Base-by-base conservation (phyloP, 345 rosid genomes). In the Tarenaya hassleriana region DNA sequence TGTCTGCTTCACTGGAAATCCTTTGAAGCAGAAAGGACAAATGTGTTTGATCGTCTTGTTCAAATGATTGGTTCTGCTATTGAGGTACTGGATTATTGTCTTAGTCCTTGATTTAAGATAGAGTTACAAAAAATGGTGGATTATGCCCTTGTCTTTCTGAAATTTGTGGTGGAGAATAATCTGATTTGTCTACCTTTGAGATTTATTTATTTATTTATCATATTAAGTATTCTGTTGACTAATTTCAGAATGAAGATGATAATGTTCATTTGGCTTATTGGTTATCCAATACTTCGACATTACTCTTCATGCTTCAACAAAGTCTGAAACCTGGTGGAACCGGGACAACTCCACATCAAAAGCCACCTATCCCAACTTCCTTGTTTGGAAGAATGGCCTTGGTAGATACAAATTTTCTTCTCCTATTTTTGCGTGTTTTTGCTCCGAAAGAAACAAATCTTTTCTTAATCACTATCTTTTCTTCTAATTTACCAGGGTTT, bases 61-160 rank as follows among this genome's bases (percentile, higher is more conserved):
- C 97, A 94, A 73, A 83, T 88, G 95, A 92, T 94, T 68, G 99
- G 99, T 78, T 83, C 91, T 39, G 95, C 88, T 20, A 85, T 94
- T 61, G 95, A 94, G 97, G 99, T 94, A 73, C 62, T 45, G 40
- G 45, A 10, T 32, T 49, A 40, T 49, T 43, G 18, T 18, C 17
- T 60, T 55, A 34, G 21, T 61, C 8, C 38, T 7, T 17, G 4
- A 14, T 60, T 27, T 41, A 31, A 16, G 0, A 31, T 53, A 35
- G 11, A 46, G 24, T 34, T 40, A 47, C 21, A 8, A 52, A 4
- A 32, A 45, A 19, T 40, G n/a, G 5, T 54, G 41, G 5, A 13
- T 43, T 43, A 18, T 45, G 31, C 11, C 50, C 33, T 40, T 45
- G 8, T 16, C 43, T 42, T 24, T 24, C 3, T 24, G 29, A 24